Base-by-base conservation (phyloP, 2,329 filamentous ascomycete species). In the Ascochyta koolunga region DNA sequence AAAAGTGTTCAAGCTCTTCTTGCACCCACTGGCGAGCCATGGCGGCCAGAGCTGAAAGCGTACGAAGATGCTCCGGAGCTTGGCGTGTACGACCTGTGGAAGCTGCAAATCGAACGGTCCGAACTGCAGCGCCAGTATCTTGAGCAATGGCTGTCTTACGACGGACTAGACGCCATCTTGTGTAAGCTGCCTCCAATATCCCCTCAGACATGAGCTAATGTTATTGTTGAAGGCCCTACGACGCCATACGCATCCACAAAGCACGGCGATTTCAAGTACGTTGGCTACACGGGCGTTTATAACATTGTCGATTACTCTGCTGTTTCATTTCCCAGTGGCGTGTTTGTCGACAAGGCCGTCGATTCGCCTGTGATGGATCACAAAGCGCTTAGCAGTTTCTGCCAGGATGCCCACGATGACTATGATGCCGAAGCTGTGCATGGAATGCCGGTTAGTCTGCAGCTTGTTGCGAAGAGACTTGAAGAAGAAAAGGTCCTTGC, bases 261-360 rank as follows among this genome's bases (percentile, higher is more conserved):
- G 50, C 67, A 78, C 54, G 76, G 77, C 2, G 68, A 76, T 4
- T 79, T 80, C 64, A 76, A 74, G 55, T 73, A 78, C 54, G 76
- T 81, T 11, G 78, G 78, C 2, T 78, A 78, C 40, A 78, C 76
- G 3, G 75, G 73, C n/a, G 76, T 81, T 0, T 81, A 73, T 54
- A 82, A 82, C 42, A 70, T 81, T 5, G 66, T 81, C 4, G 79
- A 81, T 54, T 82, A 80, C 54, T 71, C 75, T 35, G 71, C 76
- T 0, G 71, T 77, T 2, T 79, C 77, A 0, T 81, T 81, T 49
- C 79, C 79, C 1, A 71, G 67, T 9, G 78, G 77, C 0, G 48
- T 78, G 0, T 51, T 48, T 18, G 78, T 69, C 6, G 75, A 80
- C 40, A 75, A 74, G 49, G 59, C 68, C 19, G 60, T 73, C 24